A percentile compares a stretch with the other conserved stretches of the same genome.
Evolutionary conservation across 2,329 filamentous ascomycete genomes (phyloP).

Genomic region (Hypoxylon sp.): DNA sequence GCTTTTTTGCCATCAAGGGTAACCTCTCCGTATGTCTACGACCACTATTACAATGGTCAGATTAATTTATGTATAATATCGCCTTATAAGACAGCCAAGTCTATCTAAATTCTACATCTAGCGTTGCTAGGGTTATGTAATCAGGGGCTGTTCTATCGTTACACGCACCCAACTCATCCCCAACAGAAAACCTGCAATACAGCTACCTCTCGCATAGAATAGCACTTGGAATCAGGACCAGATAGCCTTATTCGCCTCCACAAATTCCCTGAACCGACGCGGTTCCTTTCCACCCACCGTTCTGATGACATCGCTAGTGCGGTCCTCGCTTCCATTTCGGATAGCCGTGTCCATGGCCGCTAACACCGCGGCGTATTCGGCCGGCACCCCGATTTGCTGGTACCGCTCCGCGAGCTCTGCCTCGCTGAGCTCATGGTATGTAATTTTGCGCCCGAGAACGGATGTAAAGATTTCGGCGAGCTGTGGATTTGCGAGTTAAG

Average conservation of each 20-base stretch:
- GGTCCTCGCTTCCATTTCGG: constrained; percentile 56
- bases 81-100: not conserved
- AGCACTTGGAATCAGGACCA: constrained; percentile 26
- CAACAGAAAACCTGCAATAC: no score
- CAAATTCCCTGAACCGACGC: constrained; percentile 52
- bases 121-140: not conserved
- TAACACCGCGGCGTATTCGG: constrained; percentile 55
- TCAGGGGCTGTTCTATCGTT: not conserved
- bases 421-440: constrained; percentile 55
- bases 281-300: constrained; percentile 56
- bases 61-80: constrained; percentile 1
- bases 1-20: no score
- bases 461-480: constrained; percentile 56
- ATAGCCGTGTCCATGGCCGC: constrained; percentile 55
- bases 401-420: constrained; percentile 50
- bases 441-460: constrained; percentile 54
- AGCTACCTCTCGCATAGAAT: not conserved
- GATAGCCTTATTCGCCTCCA: constrained; percentile 40
- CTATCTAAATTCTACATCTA: not conserved
- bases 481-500: constrained; percentile 36
- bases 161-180: not conserved
- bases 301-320: constrained; percentile 55
- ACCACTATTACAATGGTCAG: not conserved
- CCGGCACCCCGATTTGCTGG: constrained; percentile 51
- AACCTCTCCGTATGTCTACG: no score